phyloP scores from a whole-genome alignment of 345 rosid species.

The Reutealis trisperma region DNA sequence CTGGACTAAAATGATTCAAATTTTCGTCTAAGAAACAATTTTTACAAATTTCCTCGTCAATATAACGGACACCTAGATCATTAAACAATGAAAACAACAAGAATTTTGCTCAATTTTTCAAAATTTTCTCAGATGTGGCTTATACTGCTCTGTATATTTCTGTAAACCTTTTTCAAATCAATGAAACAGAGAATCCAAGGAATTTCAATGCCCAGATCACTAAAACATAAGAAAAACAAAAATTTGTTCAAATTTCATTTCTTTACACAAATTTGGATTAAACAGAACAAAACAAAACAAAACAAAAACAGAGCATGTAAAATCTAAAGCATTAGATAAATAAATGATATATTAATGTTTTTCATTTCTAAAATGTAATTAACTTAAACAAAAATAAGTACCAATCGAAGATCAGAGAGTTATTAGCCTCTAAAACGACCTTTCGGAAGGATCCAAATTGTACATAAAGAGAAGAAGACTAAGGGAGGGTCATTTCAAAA shows the following conservation, averaged over 20 bases:
- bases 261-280: not conserved
- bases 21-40: not conserved
- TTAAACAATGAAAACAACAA: not conserved
- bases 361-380: not conserved
- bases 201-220: not conserved
- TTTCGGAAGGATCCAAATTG: not conserved
- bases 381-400: too few relatives aligned
- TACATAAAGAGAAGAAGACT: not conserved
- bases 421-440: not conserved
- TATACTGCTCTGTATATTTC: too few relatives aligned
- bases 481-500: not conserved
- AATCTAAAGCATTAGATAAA: not conserved
- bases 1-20: constrained; percentile 14
- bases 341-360: not conserved
- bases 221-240: too few relatives aligned
- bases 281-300: not conserved
- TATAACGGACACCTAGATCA: not conserved
- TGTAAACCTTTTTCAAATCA: too few relatives aligned
- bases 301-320: not conserved
- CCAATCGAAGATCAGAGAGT: not conserved
- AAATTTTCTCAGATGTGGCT: too few relatives aligned
- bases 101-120: not conserved
- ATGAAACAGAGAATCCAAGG: too few relatives aligned
- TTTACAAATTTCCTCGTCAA: not conserved
- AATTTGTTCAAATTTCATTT: too few relatives aligned